Evolutionary conservation across 2,329 filamentous ascomycete species (phyloP), one percentile per base, ranked within the genome.

Genomic region (Pseudocercospora macadamiae): DNA sequence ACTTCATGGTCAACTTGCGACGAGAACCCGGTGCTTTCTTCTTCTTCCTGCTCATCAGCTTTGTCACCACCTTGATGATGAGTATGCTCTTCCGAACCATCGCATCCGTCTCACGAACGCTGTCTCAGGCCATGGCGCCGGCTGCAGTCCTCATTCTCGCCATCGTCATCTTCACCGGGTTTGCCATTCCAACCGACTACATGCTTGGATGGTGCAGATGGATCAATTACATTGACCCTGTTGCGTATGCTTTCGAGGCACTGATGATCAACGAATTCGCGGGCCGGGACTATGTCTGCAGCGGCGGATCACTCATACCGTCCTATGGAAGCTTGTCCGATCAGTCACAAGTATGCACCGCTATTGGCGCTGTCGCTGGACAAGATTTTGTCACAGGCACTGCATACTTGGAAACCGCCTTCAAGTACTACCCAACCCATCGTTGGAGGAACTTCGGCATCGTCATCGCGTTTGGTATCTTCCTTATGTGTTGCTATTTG

Each of bases 11-110:
- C 0, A 89, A 92, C 64, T 79, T 97, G 26, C 84, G 89, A 55
- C 83, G 91, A 53, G 86, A 89, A 63, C 79, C 89, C 0, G 89
- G 87, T 2, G 76, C 87, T 0, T 96, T 95, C 80, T 96, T 96
- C 81, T 89, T 91, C 77, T 96, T 91, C 82, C 75, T 91, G 58
- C 79, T 96, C 53, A 83, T 93, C 70, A 88, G 86, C 2, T 91
- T 93, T 75, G 72, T 83, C 59, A 86, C 86, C 1, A 90, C 90
- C 0, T 66, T 96, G 68, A 82, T 84, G 63, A 95, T 95, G 89
- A 92, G 89, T 48, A 93, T 91, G 86, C 83, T 93, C 62, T 96
- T 96, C 83, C 85, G 91, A 51, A 89, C 86, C 5, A 90, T 96
- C 63, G 91, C 84, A n/a, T 87, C 89, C 0, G 77, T 88, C 1